Evolutionary conservation across 148 eudicot species (phyloP).

Genomic region (Persicaria maculosa): DNA sequence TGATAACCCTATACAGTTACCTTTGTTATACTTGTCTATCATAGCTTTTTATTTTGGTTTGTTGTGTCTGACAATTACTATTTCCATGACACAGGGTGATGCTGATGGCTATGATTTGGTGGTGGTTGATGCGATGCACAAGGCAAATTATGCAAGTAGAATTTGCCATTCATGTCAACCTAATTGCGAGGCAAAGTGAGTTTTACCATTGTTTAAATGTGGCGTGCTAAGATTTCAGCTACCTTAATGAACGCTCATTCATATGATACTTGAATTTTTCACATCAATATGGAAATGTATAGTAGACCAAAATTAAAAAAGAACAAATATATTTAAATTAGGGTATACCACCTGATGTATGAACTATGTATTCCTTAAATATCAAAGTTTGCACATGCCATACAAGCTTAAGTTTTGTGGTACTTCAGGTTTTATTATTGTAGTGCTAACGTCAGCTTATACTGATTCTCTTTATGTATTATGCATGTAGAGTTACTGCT

Average conservation of each 20-base stretch:
- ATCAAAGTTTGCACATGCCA: background rate
- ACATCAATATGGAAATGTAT: background rate
- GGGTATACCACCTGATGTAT: background rate
- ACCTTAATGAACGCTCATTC: background rate
- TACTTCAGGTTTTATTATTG: background rate
- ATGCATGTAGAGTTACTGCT: slow-evolving; percentile 79
- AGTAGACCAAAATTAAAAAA: background rate
- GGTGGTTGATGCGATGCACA: slow-evolving; percentile 99
- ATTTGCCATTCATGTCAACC: slow-evolving; percentile 98
- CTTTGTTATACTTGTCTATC: background rate
- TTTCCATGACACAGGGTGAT: slow-evolving; percentile 63
- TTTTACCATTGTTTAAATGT: slow-evolving; percentile 5
- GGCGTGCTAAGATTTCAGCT: background rate
- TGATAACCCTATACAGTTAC: slow-evolving; percentile 4
- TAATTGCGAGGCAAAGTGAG: slow-evolving; percentile 98
- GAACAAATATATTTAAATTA: background rate
- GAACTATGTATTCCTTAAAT: background rate
- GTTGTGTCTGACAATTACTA: background rate
- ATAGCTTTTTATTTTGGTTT: background rate
- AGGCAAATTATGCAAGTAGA: slow-evolving; percentile 97
- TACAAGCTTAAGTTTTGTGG: no score
- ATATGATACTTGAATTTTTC: background rate
- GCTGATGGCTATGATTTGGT: slow-evolving; percentile 98
- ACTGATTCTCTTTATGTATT: slow-evolving; percentile 13
- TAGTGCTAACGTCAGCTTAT: background rate